Conservation (phyloP, 805 yeast genomes). For the Debaryomyces castellii region DNA sequence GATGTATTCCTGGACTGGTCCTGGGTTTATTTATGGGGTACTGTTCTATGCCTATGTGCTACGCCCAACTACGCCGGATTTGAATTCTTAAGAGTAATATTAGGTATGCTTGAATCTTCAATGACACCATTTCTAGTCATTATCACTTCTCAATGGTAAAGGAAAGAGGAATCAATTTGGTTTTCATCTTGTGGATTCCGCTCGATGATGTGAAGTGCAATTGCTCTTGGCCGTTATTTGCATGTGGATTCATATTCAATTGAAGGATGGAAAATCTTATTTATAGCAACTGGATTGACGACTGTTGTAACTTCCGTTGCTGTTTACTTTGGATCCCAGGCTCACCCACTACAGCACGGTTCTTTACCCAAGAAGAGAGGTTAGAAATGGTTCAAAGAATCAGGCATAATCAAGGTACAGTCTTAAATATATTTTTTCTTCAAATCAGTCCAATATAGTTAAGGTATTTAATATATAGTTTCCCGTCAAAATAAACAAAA, state of each 20-base stretch:
- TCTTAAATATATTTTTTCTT: too few species aligned
- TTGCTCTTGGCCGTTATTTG: constrained; percentile 17
- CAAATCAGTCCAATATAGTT: too few species aligned
- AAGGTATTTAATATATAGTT: too few species aligned
- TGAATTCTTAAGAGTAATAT: constrained; percentile 5
- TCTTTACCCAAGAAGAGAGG: constrained; percentile 41
- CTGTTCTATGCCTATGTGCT: constrained; percentile 5
- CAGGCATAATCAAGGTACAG: constrained; percentile 26
- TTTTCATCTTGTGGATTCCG: constrained; percentile 36
- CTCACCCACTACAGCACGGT: constrained; percentile 35
- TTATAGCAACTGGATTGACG: constrained; percentile 41
- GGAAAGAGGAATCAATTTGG: constrained; percentile 32
- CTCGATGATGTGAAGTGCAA: constrained; percentile 37
- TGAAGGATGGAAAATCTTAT: constrained; percentile 42
- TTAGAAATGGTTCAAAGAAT: constrained; percentile 48
- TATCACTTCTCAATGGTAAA: constrained; percentile 10
- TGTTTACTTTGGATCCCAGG: constrained; percentile 30
- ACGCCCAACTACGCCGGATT: constrained; percentile 5
- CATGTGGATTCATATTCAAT: constrained; percentile 10
- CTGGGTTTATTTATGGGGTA: constrained; percentile 31
- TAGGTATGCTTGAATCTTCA: constrained; percentile 23
- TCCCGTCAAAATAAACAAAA: constrained; percentile 7
- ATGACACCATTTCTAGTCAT: constrained; percentile 9
- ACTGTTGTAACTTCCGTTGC: constrained; percentile 33
- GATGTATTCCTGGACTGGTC: constrained; percentile 45